Evolutionary conservation across 1,284 basidiomycete genomes (phyloP).

Genomic region (Ganoderma sinense): DNA sequence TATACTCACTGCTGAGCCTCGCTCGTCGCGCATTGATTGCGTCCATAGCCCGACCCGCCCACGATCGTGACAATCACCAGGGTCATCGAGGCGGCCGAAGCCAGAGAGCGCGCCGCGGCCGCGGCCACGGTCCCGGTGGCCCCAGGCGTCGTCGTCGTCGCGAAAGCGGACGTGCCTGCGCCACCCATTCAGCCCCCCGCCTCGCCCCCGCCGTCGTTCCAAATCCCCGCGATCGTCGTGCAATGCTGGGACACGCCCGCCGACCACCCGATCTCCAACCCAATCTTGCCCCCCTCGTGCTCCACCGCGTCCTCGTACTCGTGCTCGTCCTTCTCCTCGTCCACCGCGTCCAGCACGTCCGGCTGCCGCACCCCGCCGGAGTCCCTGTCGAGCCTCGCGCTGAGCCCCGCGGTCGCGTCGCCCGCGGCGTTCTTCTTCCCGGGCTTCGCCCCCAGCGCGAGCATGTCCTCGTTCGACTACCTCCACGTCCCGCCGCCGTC

Average conservation of each 20-base stretch:
- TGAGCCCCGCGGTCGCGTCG: conserved; percentile 1
- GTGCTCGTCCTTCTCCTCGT: background rate
- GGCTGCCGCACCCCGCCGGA: background rate
- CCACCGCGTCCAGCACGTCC: background rate
- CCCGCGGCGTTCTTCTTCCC: conserved; percentile 4
- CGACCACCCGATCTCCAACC: background rate
- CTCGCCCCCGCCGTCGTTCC: background rate
- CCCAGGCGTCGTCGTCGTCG: background rate
- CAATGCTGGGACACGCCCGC: conserved; percentile 5
- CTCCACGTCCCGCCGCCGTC: conserved; percentile 1
- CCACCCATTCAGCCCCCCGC: background rate
- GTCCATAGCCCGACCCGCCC: conserved; percentile 5
- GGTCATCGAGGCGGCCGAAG: conserved; percentile 3
- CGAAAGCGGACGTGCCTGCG: background rate
- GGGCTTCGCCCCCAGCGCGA: background rate
- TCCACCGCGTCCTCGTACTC: background rate
- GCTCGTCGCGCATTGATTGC: background rate
- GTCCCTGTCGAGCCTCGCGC: background rate
- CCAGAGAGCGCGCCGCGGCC: conserved; percentile 2
- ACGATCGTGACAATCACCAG: conserved; percentile 3
- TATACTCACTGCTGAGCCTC: too few species aligned
- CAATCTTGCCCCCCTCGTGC: background rate
- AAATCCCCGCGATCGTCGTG: conserved; percentile 6
- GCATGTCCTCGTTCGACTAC: conserved; percentile 1
- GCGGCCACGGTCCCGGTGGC: background rate